Evolutionary conservation across 1,284 basidiomycete genomes (phyloP).

Genomic region (Cystobasidium slooffiae): DNA sequence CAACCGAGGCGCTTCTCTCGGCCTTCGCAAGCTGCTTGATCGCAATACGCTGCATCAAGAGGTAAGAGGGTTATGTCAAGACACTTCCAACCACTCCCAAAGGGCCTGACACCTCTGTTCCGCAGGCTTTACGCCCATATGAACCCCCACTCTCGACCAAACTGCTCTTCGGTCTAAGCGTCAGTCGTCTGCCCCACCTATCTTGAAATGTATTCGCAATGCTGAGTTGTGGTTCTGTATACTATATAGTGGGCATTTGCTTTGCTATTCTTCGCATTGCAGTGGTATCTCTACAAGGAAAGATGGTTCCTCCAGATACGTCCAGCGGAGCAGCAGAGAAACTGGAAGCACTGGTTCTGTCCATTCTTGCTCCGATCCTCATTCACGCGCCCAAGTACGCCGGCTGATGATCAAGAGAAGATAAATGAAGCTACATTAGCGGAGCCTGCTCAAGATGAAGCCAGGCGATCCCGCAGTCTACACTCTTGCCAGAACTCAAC

Average conservation of each 20-base stretch:
- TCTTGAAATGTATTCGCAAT: background rate
- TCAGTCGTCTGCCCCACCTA: background rate
- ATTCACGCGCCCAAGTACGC: too few relatives aligned
- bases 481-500: constrained; percentile 17
- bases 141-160: constrained; percentile 25
- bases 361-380: constrained; percentile 1
- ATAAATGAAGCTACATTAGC: background rate
- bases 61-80: background rate
- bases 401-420: constrained; percentile 7
- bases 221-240: background rate
- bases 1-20: constrained; percentile 20
- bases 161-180: constrained; percentile 35
- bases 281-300: constrained; percentile 17
- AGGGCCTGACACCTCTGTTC: background rate
- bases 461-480: background rate
- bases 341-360: constrained; percentile 21
- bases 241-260: constrained; percentile 19
- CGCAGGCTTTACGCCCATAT: constrained; percentile 12
- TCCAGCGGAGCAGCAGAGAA: background rate
- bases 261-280: background rate
- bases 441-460: background rate
- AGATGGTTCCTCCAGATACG: constrained; percentile 23
- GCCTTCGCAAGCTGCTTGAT: constrained; percentile 32
- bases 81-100: background rate
- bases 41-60: constrained; percentile 3